phyloP scores from a whole-genome alignment of 1,284 basidiomycete species.

The Trametes versicolor region DNA sequence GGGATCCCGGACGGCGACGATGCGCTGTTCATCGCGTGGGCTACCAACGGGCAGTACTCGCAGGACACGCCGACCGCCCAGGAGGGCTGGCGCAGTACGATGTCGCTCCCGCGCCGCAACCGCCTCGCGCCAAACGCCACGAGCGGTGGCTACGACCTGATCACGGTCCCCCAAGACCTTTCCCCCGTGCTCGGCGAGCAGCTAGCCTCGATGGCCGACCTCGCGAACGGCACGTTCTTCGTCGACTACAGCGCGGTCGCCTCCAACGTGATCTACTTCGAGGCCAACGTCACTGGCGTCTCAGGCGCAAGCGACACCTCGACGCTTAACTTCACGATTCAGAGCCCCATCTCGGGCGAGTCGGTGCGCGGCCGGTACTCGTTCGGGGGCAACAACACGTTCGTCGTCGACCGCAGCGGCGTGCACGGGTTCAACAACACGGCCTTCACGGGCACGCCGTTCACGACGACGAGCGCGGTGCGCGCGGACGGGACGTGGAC shows the following conservation, averaged over 20 bases:
- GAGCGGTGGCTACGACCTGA: slow-evolving; percentile 23
- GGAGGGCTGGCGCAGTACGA: slow-evolving; percentile 33
- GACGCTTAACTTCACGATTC: slow-evolving; percentile 25
- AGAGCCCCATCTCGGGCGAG: slow-evolving; percentile 26
- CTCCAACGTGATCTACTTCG: slow-evolving; percentile 27
- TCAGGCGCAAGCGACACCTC: slow-evolving; percentile 4
- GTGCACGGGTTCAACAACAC: slow-evolving; percentile 25
- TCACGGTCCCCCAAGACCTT: slow-evolving; percentile 23
- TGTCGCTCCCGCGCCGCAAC: slow-evolving; percentile 28
- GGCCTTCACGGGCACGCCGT: slow-evolving; percentile 28
- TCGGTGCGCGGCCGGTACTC: slow-evolving; percentile 23
- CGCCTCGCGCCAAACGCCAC: slow-evolving; percentile 22
- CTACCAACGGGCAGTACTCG: slow-evolving; percentile 30
- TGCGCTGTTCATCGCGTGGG: slow-evolving; percentile 28
- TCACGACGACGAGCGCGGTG: slow-evolving; percentile 15
- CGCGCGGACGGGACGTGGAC: slow-evolving; percentile 25
- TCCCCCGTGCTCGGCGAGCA: slow-evolving; percentile 18
- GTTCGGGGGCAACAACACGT: slow-evolving; percentile 20
- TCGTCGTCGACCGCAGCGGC: slow-evolving; percentile 29
- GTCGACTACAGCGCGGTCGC: slow-evolving; percentile 23
- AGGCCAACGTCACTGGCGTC: slow-evolving; percentile 19
- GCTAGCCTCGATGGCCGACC: slow-evolving; percentile 13
- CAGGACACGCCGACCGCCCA: slow-evolving; percentile 22
- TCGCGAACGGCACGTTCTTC: slow-evolving; percentile 12
- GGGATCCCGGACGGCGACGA: slow-evolving; percentile 22